Base-by-base conservation (phyloP, 257 asterid species). In the Cordia subcordata region DNA sequence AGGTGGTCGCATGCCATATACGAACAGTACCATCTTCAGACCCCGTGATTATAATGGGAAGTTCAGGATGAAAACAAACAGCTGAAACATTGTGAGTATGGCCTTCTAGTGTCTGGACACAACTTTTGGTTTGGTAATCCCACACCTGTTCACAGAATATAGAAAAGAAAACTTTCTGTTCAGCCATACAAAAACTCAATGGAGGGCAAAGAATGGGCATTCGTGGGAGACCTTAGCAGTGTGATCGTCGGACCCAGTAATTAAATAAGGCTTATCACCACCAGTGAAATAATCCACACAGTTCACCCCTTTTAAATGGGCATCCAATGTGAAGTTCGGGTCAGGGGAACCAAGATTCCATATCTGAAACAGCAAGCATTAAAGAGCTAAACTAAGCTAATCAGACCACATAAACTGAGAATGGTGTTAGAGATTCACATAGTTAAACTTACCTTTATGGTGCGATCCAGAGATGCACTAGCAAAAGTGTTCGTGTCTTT, bases 291-390 rank as follows among this genome's bases (percentile, higher is more conserved):
- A 93, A 72, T 93, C 99, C 15, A 93, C 97, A 76, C 97, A 93
- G 47, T 93, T 93, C 59, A 93, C 99, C 59, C 99, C 97, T 81
- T 93, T 93, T 74, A 85, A 54, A 61, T 93, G 99, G 13, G 97
- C 97, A 77, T 89, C 99, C 67, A 93, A 80, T 4, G 99, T 93
- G 78, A 93, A 93, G 78, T 93, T 93, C 33, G 97, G 97, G 67
- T 93, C 99, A 60, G 99, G 97, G 61, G 99, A 89, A 60, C 99
- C 97, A 73, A 93, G 99, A 68, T 93, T 93, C 97, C 99, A 93
- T 61, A 93, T 86, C 99, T 93, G 67, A 53, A 63, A 69, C 79
- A 56, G 59, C 53, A 66, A 72, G 56, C 32, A 73, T 66, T 51
- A 54, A 49, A 16, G n/a, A 11, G 23, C 20, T 49, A 21, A 49